Evolutionary conservation across 139 green algal genomes (phyloP).

Genomic region (Chloropicon primus): DNA sequence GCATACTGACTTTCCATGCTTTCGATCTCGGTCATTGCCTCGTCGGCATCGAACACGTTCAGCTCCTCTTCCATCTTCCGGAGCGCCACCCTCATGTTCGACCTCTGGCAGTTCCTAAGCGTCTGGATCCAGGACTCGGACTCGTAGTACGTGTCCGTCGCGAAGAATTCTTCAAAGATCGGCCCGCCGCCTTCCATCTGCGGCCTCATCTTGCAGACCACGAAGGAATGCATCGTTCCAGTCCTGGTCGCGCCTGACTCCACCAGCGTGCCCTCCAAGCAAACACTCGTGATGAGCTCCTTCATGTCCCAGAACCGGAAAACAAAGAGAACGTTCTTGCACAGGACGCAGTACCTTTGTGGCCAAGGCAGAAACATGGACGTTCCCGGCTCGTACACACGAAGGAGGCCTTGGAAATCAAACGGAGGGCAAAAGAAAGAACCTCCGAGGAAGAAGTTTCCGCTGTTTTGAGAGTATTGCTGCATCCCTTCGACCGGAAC

Average conservation of each 20-base stretch:
- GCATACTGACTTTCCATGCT: not conserved
- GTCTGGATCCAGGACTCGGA: not conserved
- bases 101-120: not conserved
- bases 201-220: not conserved
- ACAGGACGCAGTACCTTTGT: not conserved
- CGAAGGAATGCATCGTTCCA: not conserved
- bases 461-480: not conserved
- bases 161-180: not conserved
- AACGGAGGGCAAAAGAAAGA: not conserved
- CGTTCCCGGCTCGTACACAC: not conserved
- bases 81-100: not conserved
- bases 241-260: not conserved
- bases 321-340: not conserved
- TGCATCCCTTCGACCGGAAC: not conserved
- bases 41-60: not conserved
- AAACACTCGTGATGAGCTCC: not conserved
- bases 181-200: not conserved
- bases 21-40: not conserved
- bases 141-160: not conserved
- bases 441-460: not conserved
- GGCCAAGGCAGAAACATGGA: not conserved
- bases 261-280: not conserved
- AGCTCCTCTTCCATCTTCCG: not conserved
- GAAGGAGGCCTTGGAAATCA: not conserved
- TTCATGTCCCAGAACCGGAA: not conserved